phyloP scores from a whole-genome alignment of 2,329 filamentous ascomycete species.

The Apiospora malaysiana region DNA sequence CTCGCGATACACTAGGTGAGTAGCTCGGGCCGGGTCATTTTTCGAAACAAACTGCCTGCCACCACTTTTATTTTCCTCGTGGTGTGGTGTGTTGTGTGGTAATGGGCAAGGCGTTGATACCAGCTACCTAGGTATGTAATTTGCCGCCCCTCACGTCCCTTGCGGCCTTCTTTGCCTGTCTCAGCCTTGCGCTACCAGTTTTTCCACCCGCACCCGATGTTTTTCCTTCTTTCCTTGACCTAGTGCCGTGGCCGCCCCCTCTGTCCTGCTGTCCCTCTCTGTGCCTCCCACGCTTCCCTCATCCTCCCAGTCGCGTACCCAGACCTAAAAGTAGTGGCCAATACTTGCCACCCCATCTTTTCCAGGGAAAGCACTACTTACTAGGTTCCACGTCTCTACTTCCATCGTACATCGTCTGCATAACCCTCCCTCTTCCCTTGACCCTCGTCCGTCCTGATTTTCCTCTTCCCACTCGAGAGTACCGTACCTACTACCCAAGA shows the following conservation, averaged over 20 bases:
- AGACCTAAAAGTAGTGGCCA: slow-evolving; percentile 18
- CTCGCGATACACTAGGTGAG: slow-evolving; percentile 17
- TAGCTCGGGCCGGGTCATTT: slow-evolving; percentile 11
- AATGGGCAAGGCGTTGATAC: not conserved
- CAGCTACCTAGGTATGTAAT: no score
- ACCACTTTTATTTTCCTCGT: slow-evolving; percentile 15
- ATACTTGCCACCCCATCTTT: slow-evolving; percentile 20
- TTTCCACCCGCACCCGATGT: slow-evolving; percentile 11
- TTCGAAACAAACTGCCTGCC: slow-evolving; percentile 11
- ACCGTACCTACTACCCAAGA: slow-evolving; percentile 16
- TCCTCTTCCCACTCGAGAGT: slow-evolving; percentile 16
- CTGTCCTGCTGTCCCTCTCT: not conserved
- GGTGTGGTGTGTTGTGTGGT: not conserved
- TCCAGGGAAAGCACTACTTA: slow-evolving; percentile 18
- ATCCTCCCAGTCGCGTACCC: slow-evolving; percentile 8
- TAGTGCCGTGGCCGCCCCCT: not conserved
- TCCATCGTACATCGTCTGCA: slow-evolving; percentile 22
- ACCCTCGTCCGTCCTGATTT: slow-evolving; percentile 17
- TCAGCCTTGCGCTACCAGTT: slow-evolving; percentile 19
- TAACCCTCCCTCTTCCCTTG: slow-evolving; percentile 21
- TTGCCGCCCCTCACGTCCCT: not conserved
- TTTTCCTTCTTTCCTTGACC: slow-evolving; percentile 19
- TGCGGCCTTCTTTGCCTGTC: slow-evolving; percentile 3
- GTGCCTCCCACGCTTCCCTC: not conserved
- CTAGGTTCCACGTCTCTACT: slow-evolving; percentile 22